phyloP scores from a whole-genome alignment of 768 basidiomycete species.

The Lepiota brunneoincarnata region DNA sequence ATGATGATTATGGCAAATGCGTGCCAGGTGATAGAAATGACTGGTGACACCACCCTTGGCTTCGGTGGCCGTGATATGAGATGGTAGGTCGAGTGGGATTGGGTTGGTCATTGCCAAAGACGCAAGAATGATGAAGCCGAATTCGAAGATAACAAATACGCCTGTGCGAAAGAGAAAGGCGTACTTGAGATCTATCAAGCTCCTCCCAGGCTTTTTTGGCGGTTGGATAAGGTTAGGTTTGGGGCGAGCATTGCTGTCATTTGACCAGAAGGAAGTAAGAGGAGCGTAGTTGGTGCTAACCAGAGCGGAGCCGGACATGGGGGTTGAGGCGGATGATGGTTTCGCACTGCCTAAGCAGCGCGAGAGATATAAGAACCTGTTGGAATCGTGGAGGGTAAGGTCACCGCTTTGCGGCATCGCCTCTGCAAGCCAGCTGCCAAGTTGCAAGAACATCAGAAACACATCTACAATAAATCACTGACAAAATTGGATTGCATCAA shows the following conservation, averaged over 20 bases:
- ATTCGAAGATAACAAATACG: neutral
- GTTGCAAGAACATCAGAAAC: no score
- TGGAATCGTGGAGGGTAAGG: no score
- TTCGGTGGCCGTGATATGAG: neutral
- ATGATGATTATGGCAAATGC: neutral
- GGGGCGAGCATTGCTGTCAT: neutral
- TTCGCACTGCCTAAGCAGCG: no score
- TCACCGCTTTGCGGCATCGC: no score
- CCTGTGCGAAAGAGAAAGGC: neutral
- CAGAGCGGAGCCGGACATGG: neutral
- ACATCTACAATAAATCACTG: no score
- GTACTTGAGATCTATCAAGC: no score
- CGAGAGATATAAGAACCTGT: no score
- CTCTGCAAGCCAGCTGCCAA: no score
- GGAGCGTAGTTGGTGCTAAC: neutral
- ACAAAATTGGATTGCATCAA: no score
- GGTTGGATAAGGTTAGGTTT: neutral
- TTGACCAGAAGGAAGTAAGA: neutral
- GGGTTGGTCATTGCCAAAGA: neutral
- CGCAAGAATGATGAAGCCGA: constrained; percentile 1
- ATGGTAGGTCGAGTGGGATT: neutral
- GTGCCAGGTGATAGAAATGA: constrained; percentile 3
- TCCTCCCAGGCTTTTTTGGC: neutral
- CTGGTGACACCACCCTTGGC: constrained; percentile 6
- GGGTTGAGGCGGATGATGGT: no score